Evolutionary conservation across 768 basidiomycete genomes (phyloP).

Genomic region (Leccinum subgranulosum): DNA sequence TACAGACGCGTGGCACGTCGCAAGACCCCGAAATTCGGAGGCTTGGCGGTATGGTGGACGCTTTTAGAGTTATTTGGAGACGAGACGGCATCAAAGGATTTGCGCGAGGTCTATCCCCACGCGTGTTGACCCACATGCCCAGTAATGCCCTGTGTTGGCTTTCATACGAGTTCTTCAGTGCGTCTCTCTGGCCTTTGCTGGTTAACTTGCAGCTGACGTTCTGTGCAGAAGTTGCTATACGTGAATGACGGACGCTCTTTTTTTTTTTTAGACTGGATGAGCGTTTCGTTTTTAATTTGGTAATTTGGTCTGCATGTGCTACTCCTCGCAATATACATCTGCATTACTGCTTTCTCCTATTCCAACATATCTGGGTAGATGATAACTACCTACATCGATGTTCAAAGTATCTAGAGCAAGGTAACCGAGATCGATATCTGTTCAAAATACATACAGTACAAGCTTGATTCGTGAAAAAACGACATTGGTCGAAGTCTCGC

Average conservation of each 20-base stretch:
- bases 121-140: slow-evolving; percentile 93
- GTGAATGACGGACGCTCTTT: slow-evolving; percentile 31
- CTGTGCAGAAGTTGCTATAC: slow-evolving; percentile 61
- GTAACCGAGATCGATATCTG: background rate
- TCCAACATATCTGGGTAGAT: background rate
- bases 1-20: slow-evolving; percentile 95
- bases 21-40: slow-evolving; percentile 79
- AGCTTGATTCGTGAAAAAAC: background rate
- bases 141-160: slow-evolving; percentile 97
- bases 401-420: background rate
- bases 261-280: slow-evolving; percentile 18
- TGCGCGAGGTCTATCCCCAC: slow-evolving; percentile 80
- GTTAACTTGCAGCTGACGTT: slow-evolving; percentile 5
- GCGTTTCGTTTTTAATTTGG: slow-evolving; percentile 1
- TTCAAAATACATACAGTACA: too few species aligned
- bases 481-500: background rate
- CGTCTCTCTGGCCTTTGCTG: slow-evolving; percentile 35
- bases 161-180: slow-evolving; percentile 98
- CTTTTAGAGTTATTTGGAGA: slow-evolving; percentile 82
- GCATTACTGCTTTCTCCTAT: slow-evolving; percentile 13
- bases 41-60: slow-evolving; percentile 81
- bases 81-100: slow-evolving; percentile 87
- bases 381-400: background rate
- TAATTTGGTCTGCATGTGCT: background rate
- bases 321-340: slow-evolving; percentile 14